Conservation (phyloP, 2,329 filamentous ascomycete genomes). For the Aureobasidium sp. region DNA sequence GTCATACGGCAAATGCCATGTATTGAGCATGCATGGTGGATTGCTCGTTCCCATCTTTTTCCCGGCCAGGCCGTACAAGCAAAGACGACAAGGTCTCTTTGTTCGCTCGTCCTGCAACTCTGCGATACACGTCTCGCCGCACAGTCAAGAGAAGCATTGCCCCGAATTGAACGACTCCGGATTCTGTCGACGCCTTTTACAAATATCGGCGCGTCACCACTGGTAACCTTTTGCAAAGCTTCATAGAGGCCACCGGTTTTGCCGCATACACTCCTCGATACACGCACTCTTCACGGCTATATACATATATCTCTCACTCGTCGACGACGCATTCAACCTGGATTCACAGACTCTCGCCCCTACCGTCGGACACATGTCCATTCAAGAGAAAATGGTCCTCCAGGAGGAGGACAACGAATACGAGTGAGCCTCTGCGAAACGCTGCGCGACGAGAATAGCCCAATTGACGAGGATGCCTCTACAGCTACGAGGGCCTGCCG, state of each 20-base stretch:
- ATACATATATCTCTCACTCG: background rate
- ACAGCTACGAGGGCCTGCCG: slow-evolving; percentile 83
- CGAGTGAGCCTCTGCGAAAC: slow-evolving; percentile 17
- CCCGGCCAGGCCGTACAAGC: background rate
- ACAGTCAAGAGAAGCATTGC: background rate
- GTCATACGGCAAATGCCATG: slow-evolving; percentile 13
- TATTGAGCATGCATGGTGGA: slow-evolving; percentile 3
- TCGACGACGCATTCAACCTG: slow-evolving; percentile 9
- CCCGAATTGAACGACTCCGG: background rate
- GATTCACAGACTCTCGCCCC: slow-evolving; percentile 16
- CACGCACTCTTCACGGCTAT: background rate
- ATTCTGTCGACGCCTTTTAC: slow-evolving; percentile 1
- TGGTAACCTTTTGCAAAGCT: slow-evolving; percentile 12
- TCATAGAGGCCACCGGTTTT: slow-evolving; percentile 3
- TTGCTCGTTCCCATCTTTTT: slow-evolving; percentile 8
- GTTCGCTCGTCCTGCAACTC: background rate
- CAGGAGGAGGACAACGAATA: slow-evolving; percentile 32
- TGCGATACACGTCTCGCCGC: slow-evolving; percentile 13
- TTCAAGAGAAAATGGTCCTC: slow-evolving; percentile 28
- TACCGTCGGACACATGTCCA: slow-evolving; percentile 23
- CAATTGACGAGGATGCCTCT: slow-evolving; percentile 13
- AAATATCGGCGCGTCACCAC: slow-evolving; percentile 12
- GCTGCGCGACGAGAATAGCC: slow-evolving; percentile 1
- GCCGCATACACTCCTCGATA: slow-evolving; percentile 1
- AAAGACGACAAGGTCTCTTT: background rate